Evolutionary conservation across 257 asterid species (phyloP).

Genomic region (Penstemon eatonii): DNA sequence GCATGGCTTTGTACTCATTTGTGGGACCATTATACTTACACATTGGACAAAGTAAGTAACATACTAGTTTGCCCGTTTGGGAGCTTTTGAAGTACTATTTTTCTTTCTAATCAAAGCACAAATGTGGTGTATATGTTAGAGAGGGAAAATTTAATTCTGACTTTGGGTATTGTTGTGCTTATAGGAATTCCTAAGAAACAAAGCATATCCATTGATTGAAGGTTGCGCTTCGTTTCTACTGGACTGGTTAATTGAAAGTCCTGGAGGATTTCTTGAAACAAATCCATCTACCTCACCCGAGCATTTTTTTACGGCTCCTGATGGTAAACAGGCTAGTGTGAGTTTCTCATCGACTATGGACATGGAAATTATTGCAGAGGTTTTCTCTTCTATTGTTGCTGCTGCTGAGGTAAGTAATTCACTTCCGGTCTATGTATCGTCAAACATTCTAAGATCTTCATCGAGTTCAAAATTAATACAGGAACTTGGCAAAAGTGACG

Average conservation of each 20-base stretch:
- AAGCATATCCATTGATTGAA: constrained; percentile 69
- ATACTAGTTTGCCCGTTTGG: too few species aligned
- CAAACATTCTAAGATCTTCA: constrained; percentile 1
- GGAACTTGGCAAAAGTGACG: constrained; percentile 62
- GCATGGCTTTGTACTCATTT: constrained; percentile 85
- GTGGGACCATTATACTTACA: constrained; percentile 77
- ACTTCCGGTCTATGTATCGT: background rate
- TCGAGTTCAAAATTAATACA: constrained; percentile 26
- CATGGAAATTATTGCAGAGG: constrained; percentile 62
- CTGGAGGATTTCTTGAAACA: constrained; percentile 59
- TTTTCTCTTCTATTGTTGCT: constrained; percentile 54
- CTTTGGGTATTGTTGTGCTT: background rate
- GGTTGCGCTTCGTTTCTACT: constrained; percentile 62
- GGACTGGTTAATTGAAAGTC: constrained; percentile 77
- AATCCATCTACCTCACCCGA: constrained; percentile 90
- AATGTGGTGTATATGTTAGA: too few species aligned
- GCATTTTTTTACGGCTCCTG: constrained; percentile 69
- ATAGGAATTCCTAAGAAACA: constrained; percentile 59
- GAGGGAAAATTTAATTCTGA: background rate
- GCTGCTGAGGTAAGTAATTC: constrained; percentile 75
- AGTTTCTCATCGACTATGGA: constrained; percentile 87
- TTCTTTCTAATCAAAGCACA: too few species aligned
- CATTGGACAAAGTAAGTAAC: constrained; percentile 58
- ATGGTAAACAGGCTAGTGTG: constrained; percentile 67
- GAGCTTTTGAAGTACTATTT: too few species aligned